phyloP scores from a whole-genome alignment of 768 basidiomycete species.

The Rhizopogon sp. region DNA sequence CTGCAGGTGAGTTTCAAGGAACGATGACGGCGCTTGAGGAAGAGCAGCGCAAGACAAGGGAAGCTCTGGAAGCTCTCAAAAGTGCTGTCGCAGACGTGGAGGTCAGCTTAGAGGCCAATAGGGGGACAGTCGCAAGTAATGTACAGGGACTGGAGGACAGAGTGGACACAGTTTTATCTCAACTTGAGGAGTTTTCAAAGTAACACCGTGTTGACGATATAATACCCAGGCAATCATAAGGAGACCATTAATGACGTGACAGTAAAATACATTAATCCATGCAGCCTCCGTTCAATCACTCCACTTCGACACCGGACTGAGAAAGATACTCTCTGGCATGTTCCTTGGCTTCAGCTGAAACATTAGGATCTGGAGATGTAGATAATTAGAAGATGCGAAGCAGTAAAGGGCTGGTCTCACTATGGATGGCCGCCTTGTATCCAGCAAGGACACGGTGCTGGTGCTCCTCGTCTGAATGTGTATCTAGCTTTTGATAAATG shows the following conservation, averaged over 20 bases:
- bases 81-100: constrained; percentile 70
- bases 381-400: background rate
- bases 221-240: background rate
- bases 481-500: constrained; percentile 26
- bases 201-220: background rate
- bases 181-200: constrained; percentile 34
- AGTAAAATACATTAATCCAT: background rate
- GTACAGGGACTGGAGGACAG: constrained; percentile 63
- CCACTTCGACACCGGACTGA: constrained; percentile 18
- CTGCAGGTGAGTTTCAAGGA: constrained; percentile 72
- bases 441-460: constrained; percentile 45
- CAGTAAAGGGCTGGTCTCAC: constrained; percentile 17
- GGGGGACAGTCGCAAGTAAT: constrained; percentile 65
- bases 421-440: constrained; percentile 51
- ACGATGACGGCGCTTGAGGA: constrained; percentile 64
- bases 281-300: constrained; percentile 3
- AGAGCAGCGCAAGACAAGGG: constrained; percentile 62
- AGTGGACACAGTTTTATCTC: constrained; percentile 41
- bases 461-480: constrained; percentile 34
- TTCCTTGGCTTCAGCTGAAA: constrained; percentile 43
- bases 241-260: background rate
- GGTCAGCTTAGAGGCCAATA: constrained; percentile 70
- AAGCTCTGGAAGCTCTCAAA: constrained; percentile 61
- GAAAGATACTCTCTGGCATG: constrained; percentile 40
- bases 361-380: constrained; percentile 34